These are phyloP conservation scores for Fusarium nurragi DNA, from an alignment of 2,329 filamentous ascomycete genomes.

Conservation along the genomic window DNA sequence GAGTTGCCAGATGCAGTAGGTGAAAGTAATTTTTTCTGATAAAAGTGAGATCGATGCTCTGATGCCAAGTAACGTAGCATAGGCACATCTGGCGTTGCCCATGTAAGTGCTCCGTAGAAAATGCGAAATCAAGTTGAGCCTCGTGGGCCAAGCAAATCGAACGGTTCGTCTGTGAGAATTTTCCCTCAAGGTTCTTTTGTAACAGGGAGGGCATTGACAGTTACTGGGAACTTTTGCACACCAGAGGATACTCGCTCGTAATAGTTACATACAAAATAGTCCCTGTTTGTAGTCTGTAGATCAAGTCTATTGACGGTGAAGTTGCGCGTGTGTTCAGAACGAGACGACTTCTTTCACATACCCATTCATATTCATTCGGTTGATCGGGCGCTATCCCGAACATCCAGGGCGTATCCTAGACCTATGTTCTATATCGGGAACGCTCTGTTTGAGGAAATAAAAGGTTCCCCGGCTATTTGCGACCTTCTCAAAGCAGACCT, in stretches of 20 bases:
- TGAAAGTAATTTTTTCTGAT: conserved; percentile 4
- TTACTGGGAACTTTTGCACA: conserved; percentile 38
- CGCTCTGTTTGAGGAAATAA: conserved; percentile 10
- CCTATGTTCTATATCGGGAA: conserved; percentile 7
- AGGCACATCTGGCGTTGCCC: background rate
- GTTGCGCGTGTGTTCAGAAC: conserved; percentile 11
- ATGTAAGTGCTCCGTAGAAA: background rate
- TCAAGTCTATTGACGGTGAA: conserved; percentile 5
- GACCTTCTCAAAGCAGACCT: conserved; percentile 42
- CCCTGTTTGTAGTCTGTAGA: conserved; percentile 8
- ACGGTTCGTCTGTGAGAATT: conserved; percentile 14
- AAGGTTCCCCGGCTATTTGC: conserved; percentile 17
- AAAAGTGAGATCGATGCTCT: background rate
- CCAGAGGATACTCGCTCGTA: conserved; percentile 34
- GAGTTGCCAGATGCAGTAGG: conserved; percentile 19
- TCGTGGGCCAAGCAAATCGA: conserved; percentile 23
- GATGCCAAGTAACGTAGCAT: conserved; percentile 26
- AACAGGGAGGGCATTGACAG: conserved; percentile 19
- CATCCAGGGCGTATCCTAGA: conserved; percentile 18
- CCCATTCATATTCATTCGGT: background rate
- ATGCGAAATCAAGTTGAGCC: conserved; percentile 24
- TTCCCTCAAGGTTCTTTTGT: conserved; percentile 33
- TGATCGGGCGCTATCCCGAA: conserved; percentile 28
- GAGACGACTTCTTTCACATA: background rate
- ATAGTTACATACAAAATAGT: conserved; percentile 23